Base-by-base conservation (phyloP, 305 asterid species). In the Rubia tinctorum region DNA sequence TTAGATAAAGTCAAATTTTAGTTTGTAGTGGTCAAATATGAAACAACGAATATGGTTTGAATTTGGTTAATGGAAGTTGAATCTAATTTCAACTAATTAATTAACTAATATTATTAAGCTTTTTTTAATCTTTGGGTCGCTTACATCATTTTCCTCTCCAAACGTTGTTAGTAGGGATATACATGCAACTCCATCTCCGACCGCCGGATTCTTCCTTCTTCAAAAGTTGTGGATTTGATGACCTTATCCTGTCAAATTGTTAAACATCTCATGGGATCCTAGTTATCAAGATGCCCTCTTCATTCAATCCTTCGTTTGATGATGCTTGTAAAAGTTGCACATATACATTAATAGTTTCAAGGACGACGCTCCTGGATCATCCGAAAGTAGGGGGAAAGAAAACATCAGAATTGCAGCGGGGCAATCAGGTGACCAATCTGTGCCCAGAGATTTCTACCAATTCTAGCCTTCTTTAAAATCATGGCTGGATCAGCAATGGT, bases 381-480 rank as follows among this genome's bases (percentile, higher is more conserved):
- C 7, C 75, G n/a, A 17, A 68, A 2, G 82, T 40, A 8, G 51
- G 53, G 14, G 68, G 68, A 34, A 71, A 69, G 45, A 56, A 79
- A 43, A 69, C 69, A 81, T 85, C 70, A 77, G 90, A 5, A 75
- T 87, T 62, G 77, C 84, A 22, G 89, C 89, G 65, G 63, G 77
- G 34, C 76, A 74, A 59, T 45, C 64, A 68, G 79, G 83, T 12
- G 72, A 73, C 47, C 55, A 79, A 39, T 63, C 83, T 56, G 66
- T 12, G 12, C 18, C 66, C 6, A 83, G 80, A 63, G 87, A 84
- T 66, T 82, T 89, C 77, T 80, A 79, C 70, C 76, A 86, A 56
- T 91, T 92, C 82, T 84, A 88, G 83, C 86, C 92, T 59, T 85
- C 80, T 71, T 82, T 89, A 72, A 80, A 69, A n/a, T n/a, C n/a